Base-by-base conservation (phyloP, 225 moss, liverwort and hornwort species). In the Sphagnum contortum region DNA sequence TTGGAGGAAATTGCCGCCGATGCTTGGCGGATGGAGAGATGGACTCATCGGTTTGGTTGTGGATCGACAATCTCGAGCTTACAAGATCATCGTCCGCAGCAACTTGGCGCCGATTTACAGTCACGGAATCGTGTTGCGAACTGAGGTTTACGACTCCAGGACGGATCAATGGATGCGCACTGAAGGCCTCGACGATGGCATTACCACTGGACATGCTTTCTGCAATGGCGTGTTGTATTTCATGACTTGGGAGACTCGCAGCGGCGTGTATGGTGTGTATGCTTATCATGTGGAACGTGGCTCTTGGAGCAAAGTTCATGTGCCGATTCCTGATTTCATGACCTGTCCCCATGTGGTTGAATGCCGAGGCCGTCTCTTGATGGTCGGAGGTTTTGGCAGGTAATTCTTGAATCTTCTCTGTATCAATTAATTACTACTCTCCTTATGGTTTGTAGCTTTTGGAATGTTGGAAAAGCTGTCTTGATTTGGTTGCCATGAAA, bases 331-430 rank as follows among this genome's bases (percentile, higher is more conserved):
- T 0, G 78, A 81, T 61, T 85, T 85, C 54, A 78, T 81, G 77
- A 85, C 78, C 44, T 85, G 81, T 9, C 84, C 84, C 10, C 84
- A 85, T 5, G 75, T 85, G 9, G 76, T 85, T 4, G 78, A 76
- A 57, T 85, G 84, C 11, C 78, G 76, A 71, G 78, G 69, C 52
- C 78, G 76, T 3, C 8, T 85, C 8, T 62, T 85, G 50, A 85
- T 81, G 84, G 84, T 85, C 3, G 81, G 84, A 0, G 84, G 84
- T 10, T 85, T 81, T 6, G 84, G 84, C 62, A 81, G 78, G 75
- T 75, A 69, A 45, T 11, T 61, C 61, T 45, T 7, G 7, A 61
- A 58, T 13, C 12, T 58, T 13, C 53, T 53, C 53, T 0, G 29
- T 1, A 29, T 29, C 29, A 29, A 29, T 29, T 29, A 29, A 29